Base-by-base conservation (phyloP, 2,329 filamentous ascomycete genomes). In the Penicillium sp. region DNA sequence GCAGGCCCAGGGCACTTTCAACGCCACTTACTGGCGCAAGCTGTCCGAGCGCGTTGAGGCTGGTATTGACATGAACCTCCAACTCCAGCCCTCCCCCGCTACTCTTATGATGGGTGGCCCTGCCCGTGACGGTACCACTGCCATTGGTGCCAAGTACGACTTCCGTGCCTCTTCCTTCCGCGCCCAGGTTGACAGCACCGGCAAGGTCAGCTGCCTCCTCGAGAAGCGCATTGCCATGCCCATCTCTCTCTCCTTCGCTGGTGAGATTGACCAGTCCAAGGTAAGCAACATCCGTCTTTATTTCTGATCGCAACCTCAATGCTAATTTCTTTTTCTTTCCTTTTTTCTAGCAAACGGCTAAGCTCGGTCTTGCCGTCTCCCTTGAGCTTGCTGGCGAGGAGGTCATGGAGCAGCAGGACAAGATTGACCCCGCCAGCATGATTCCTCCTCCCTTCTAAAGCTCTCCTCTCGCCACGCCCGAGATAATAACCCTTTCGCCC, bases 141-240 rank as follows among this genome's bases (percentile, higher is more conserved):
- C 90, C 48, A 80, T 97, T 63, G 93, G 91, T 64, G 88, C 89
- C 68, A 98, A 98, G 75, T 98, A 98, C 74, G 91, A 96, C 70
- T 98, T 98, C 82, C 82, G 88, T 66, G 87, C 89, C 75, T 93
- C 88, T 48, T 93, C 88, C 44, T 95, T 96, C 83, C 84, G 91
- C 58, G 93, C 91, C 39, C 93, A 98, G 75, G 80, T 97, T 62
- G 93, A 98, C 74, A 94, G 89, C 64, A 84, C 88, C 69, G 93
- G 93, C 69, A 95, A 95, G 77, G 79, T 98, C 54, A 88, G 86
- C 72, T 93, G 88, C 68, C 75, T 96, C 64, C 75, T 97, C 60
- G 93, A 98, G 79, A 97, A 96, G 83, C 85, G 89, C 65, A 87
- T 98, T 64, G 89, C 89, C 28, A 88, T 89, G 57, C 87, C 90